Evolutionary conservation across 2,329 filamentous ascomycete genomes (phyloP).

Genomic region (Xylaria sp.): DNA sequence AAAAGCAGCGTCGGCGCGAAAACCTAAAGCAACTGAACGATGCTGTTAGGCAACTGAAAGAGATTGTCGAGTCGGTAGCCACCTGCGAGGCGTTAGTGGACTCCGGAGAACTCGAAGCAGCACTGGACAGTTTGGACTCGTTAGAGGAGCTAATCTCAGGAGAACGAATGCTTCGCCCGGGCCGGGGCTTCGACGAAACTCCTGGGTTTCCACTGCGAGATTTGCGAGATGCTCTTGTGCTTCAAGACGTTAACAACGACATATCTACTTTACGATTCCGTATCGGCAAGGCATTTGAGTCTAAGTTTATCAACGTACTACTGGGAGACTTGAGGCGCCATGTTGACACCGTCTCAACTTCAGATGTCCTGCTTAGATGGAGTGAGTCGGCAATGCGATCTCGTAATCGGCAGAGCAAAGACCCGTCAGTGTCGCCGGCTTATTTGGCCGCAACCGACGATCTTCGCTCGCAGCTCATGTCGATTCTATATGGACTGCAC

Average conservation of each 20-base stretch:
- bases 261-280: slow-evolving; percentile 74
- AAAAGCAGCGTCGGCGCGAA: slow-evolving; percentile 77
- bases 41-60: slow-evolving; percentile 79
- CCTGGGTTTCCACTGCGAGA: slow-evolving; percentile 59
- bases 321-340: slow-evolving; percentile 82
- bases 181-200: slow-evolving; percentile 31
- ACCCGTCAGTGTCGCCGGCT: slow-evolving; percentile 71
- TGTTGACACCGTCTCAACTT: slow-evolving; percentile 68
- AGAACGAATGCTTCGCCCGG: slow-evolving; percentile 49
- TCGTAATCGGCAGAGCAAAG: slow-evolving; percentile 67
- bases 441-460: slow-evolving; percentile 76
- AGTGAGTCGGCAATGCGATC: slow-evolving; percentile 73
- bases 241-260: slow-evolving; percentile 79
- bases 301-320: slow-evolving; percentile 75
- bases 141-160: slow-evolving; percentile 83
- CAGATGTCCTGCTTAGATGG: slow-evolving; percentile 83
- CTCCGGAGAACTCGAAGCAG: slow-evolving; percentile 78
- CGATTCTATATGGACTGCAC: slow-evolving; percentile 77
- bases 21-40: slow-evolving; percentile 83
- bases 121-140: slow-evolving; percentile 74
- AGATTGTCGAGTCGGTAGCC: slow-evolving; percentile 74
- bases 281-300: slow-evolving; percentile 86
- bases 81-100: slow-evolving; percentile 82
- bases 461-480: slow-evolving; percentile 70
- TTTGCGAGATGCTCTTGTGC: slow-evolving; percentile 73